Conservation (phyloP, 495 filamentous ascomycete species). For the Penicillium soppii region DNA sequence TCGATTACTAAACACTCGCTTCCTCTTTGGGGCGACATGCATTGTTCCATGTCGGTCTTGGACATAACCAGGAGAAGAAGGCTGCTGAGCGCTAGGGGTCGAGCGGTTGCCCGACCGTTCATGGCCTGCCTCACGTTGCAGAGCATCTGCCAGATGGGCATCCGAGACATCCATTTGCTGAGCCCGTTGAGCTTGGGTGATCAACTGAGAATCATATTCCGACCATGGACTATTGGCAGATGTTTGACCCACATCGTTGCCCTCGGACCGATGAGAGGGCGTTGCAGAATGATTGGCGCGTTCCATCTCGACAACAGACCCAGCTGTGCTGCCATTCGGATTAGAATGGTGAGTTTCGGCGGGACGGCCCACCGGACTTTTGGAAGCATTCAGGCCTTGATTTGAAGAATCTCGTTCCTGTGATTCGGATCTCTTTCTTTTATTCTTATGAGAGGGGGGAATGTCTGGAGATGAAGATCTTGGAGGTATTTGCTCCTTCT, state of each 20-base stretch:
- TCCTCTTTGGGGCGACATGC: slow-evolving; percentile 75
- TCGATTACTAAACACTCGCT: slow-evolving; percentile 90
- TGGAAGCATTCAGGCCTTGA: slow-evolving; percentile 6
- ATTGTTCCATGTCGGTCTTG: slow-evolving; percentile 41
- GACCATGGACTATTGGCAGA: slow-evolving; percentile 37
- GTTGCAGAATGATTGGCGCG: slow-evolving; percentile 23
- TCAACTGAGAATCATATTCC: slow-evolving; percentile 42
- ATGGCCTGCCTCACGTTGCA: slow-evolving; percentile 49
- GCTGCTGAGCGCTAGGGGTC: slow-evolving; percentile 30
- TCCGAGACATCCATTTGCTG: slow-evolving; percentile 52
- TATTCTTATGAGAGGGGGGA: slow-evolving; percentile 32
- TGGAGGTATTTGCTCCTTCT: slow-evolving; percentile 19
- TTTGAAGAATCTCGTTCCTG: slow-evolving; percentile 25
- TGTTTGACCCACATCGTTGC: slow-evolving; percentile 30
- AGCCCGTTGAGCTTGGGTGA: slow-evolving; percentile 43
- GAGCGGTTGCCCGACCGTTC: slow-evolving; percentile 36
- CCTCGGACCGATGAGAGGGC: slow-evolving; percentile 29
- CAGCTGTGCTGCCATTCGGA: slow-evolving; percentile 20
- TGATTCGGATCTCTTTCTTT: slow-evolving; percentile 45
- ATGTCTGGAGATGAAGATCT: slow-evolving; percentile 27
- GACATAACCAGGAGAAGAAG: slow-evolving; percentile 36
- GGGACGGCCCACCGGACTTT: slow-evolving; percentile 18
- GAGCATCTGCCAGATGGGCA: slow-evolving; percentile 48
- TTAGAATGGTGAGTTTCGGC: slow-evolving; percentile 8
- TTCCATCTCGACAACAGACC: slow-evolving; percentile 27